Conservation (phyloP, 1,139 yeast species). For the Lodderomyces margitis region DNA sequence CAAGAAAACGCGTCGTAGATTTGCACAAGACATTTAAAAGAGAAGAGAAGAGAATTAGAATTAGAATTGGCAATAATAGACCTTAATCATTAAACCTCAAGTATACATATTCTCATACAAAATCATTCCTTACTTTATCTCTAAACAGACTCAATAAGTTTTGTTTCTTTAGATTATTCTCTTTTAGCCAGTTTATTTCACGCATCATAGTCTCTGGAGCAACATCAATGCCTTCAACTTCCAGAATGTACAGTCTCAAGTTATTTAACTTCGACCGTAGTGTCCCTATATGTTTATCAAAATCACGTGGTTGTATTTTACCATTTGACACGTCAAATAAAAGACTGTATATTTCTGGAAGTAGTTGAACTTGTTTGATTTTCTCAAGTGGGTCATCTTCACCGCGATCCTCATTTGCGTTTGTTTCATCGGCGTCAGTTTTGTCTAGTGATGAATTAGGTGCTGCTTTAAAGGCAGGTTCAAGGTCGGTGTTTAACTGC, state of each 20-base stretch:
- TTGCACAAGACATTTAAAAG: too few relatives aligned
- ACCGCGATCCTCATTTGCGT: not conserved
- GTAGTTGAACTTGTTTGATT: conserved; percentile 30
- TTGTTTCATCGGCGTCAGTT: not conserved
- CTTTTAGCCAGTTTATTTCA: conserved; percentile 26
- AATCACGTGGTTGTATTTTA: conserved; percentile 37
- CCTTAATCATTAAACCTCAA: too few relatives aligned
- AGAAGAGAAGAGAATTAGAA: too few relatives aligned
- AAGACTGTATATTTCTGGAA: conserved; percentile 39
- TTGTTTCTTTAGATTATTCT: conserved; percentile 26
- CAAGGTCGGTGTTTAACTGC: not conserved
- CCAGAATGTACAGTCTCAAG: conserved; percentile 31
- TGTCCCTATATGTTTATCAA: conserved; percentile 45
- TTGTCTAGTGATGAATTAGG: not conserved
- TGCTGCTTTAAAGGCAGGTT: not conserved
- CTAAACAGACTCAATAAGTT: conserved; percentile 25
- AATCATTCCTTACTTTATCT: conserved; percentile 14
- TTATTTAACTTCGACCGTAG: conserved; percentile 36
- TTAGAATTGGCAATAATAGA: too few relatives aligned
- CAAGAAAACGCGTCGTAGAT: too few relatives aligned
- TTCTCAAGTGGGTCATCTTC: conserved; percentile 27
- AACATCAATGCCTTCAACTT: conserved; percentile 42
- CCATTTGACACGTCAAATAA: conserved; percentile 38
- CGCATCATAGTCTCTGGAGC: conserved; percentile 28
- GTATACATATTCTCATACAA: not conserved